Percentiles rank a stretch among this genome's conserved stretches.
Evolutionary conservation across 306 rosid species (phyloP).

Genomic region (Lupinus albus): DNA sequence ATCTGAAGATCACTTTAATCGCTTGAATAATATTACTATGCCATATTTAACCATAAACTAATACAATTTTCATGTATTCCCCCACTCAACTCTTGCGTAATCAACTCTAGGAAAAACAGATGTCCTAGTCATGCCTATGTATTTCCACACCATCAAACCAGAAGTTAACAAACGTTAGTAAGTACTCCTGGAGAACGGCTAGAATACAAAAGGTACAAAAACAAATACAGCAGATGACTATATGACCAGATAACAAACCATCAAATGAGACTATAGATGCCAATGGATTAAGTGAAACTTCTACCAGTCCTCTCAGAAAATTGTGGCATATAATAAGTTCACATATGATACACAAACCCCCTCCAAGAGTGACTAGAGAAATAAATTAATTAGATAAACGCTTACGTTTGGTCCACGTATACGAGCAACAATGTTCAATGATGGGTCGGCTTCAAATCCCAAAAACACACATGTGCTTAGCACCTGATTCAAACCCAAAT

Average conservation of each 20-base stretch:
- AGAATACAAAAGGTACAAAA: constrained; percentile 8
- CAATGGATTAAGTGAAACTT: constrained; percentile 30
- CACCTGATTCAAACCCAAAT: constrained; percentile 49
- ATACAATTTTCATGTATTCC: constrained; percentile 4
- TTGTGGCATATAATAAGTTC: constrained; percentile 13
- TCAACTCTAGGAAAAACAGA: constrained; percentile 25
- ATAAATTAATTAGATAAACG: constrained; percentile 32
- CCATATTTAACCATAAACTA: constrained; percentile 26
- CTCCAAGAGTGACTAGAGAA: constrained; percentile 26
- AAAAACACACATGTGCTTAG: constrained; percentile 63
- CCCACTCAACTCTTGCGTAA: constrained; percentile 27
- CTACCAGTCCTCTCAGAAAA: constrained; percentile 11
- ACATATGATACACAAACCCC: constrained; percentile 18
- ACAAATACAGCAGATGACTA: constrained; percentile 28
- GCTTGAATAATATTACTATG: neutral
- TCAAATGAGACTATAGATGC: constrained; percentile 24
- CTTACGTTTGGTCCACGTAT: constrained; percentile 97
- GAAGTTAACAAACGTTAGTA: constrained; percentile 1
- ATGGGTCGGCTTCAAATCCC: constrained; percentile 89
- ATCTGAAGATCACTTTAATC: neutral
- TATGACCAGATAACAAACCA: constrained; percentile 21
- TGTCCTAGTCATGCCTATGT: neutral
- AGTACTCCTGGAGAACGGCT: constrained; percentile 7
- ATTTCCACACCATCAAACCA: constrained; percentile 31
- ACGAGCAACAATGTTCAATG: constrained; percentile 75